Evolutionary conservation across 2,329 filamentous ascomycete species (phyloP).

Genomic region (Exophiala alcalophila): DNA sequence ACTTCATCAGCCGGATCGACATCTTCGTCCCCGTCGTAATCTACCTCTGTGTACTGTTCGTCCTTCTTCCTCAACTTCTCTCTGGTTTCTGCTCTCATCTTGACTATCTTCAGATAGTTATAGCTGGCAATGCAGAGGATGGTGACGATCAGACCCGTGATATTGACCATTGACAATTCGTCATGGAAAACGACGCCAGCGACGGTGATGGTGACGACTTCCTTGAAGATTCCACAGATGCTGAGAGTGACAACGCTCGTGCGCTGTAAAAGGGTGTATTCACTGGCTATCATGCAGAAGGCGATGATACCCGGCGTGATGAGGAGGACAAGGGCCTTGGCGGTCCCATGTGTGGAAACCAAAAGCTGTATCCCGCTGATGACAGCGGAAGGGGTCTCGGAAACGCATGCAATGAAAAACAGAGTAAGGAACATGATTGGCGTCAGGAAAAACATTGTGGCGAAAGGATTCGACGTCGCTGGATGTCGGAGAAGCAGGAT

Average conservation of each 20-base stretch:
- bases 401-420: conserved; percentile 73
- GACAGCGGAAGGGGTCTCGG: conserved; percentile 74
- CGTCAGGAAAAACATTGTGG: conserved; percentile 94
- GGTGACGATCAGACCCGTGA: conserved; percentile 82
- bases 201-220: conserved; percentile 91
- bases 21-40: conserved; percentile 7
- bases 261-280: conserved; percentile 91
- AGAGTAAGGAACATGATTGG: conserved; percentile 92
- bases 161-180: conserved; percentile 78
- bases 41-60: conserved; percentile 16
- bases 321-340: conserved; percentile 68
- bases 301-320: conserved; percentile 88
- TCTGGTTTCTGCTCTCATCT: conserved; percentile 76
- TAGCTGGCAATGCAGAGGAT: conserved; percentile 83
- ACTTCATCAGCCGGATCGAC: conserved; percentile 1
- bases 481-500: conserved; percentile 91
- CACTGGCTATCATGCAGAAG: conserved; percentile 93
- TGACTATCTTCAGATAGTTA: conserved; percentile 89
- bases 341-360: conserved; percentile 62
- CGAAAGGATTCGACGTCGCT: conserved; percentile 93
- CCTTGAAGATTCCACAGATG: conserved; percentile 98
- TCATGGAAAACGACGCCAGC: conserved; percentile 88
- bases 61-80: conserved; percentile 38
- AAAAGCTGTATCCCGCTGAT: conserved; percentile 64
- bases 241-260: conserved; percentile 94